Conservation (phyloP, 176 grass and related monocot genomes). For the Pontederia crassipes region DNA sequence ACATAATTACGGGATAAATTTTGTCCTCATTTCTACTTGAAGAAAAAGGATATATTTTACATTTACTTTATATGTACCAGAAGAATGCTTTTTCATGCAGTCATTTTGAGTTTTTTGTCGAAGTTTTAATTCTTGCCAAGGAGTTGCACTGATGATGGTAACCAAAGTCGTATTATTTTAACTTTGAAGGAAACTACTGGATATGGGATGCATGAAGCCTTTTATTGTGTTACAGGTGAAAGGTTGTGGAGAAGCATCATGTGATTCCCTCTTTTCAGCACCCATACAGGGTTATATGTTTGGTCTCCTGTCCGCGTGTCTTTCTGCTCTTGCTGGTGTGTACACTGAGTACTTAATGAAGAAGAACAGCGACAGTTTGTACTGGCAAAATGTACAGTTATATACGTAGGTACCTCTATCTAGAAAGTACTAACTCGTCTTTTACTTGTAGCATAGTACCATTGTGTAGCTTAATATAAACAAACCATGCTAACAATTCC, state of each 20-base stretch:
- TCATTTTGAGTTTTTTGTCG: too few relatives aligned
- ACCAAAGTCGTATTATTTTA: too few relatives aligned
- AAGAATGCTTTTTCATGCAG: too few relatives aligned
- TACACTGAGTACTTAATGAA: constrained; percentile 98
- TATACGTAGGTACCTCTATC: constrained; percentile 61
- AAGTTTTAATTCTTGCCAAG: too few relatives aligned
- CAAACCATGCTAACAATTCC: background rate
- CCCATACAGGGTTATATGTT: constrained; percentile 77
- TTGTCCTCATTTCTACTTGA: too few relatives aligned
- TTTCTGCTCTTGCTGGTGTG: constrained; percentile 90
- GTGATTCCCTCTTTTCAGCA: constrained; percentile 86
- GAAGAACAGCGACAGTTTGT: constrained; percentile 92
- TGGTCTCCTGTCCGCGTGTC: constrained; percentile 82
- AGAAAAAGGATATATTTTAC: too few relatives aligned
- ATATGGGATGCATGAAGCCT: too few relatives aligned
- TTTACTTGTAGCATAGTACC: background rate
- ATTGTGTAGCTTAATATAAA: background rate
- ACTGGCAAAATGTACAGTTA: constrained; percentile 94
- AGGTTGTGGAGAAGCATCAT: constrained; percentile 73
- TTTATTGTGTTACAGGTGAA: constrained; percentile 53
- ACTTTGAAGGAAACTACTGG: too few relatives aligned
- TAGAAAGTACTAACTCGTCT: background rate
- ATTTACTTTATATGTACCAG: too few relatives aligned
- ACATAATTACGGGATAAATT: too few relatives aligned
- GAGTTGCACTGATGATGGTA: too few relatives aligned